Evolutionary conservation across 805 yeast species (phyloP), one percentile per base, ranked within the genome.

Genomic region (Yarrowia alimentaria): DNA sequence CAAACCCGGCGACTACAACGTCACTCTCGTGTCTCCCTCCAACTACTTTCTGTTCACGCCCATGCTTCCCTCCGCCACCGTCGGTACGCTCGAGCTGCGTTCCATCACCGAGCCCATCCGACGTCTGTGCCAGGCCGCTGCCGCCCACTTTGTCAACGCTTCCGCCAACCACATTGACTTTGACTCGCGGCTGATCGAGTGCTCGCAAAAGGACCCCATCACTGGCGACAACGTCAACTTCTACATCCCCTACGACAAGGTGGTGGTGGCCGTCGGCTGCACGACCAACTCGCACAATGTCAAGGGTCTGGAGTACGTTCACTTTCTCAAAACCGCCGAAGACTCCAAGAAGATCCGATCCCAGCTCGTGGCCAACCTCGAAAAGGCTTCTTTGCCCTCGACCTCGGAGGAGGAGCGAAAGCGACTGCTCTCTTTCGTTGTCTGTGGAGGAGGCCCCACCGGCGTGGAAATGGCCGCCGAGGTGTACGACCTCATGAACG

Each of bases 381-480:
- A 81, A 60, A 68, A 64, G 53, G 86, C 88, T 2, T 75, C 83
- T 56, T 66, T 81, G 56, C 86, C 86, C 50, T 76, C 85, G 0
- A 79, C 84, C 0, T 55, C 80, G 1, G 82, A 78, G 56, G 82
- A 73, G 35, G 85, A 81, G 60, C 75, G 86, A 56, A 78, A 77
- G 59, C 74, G 73, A 53, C 63, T 81, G 54, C 68, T 81, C 38
- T 75, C 81, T 48, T 80, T 81, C 63, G 85, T 80, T 11, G 76
- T 81, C 25, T 80, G 85, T 63, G 87, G 87, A 55, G 87, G 86
- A 54, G 87, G 87, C 34, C 85, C 87, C 51, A 81, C 87, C 1
- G 87, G 87, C 58, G 84, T 79, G 26, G 87, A 81, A 61, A 75
- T 81, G 58, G 87, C 88, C 22, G 85, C 87, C 24, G 88, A 81